phyloP scores from a whole-genome alignment of 768 basidiomycete species.

The Amanita rubescens region DNA sequence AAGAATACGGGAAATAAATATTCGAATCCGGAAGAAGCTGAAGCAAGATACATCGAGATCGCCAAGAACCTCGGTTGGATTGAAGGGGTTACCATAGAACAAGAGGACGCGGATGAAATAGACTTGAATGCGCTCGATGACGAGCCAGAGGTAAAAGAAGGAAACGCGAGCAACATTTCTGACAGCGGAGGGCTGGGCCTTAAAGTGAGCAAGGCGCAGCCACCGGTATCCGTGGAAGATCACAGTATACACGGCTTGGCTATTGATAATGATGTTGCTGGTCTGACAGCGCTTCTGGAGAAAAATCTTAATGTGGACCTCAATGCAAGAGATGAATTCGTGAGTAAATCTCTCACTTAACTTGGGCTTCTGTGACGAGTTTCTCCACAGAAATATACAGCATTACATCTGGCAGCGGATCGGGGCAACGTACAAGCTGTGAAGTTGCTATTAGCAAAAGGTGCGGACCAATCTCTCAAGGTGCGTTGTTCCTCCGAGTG shows the following conservation, averaged over 20 bases:
- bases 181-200: conserved; percentile 46
- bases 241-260: conserved; percentile 54
- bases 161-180: conserved; percentile 13
- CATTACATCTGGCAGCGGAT: conserved; percentile 83
- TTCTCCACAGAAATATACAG: conserved; percentile 70
- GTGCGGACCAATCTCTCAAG: conserved; percentile 59
- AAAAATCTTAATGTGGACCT: conserved; percentile 38
- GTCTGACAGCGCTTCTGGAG: conserved; percentile 37
- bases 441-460: conserved; percentile 48
- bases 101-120: conserved; percentile 20
- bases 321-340: conserved; percentile 65
- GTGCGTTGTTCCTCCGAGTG: conserved; percentile 27
- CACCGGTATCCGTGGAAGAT: conserved; percentile 27
- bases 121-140: conserved; percentile 44
- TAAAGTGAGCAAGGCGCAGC: conserved; percentile 53
- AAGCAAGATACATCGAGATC: conserved; percentile 60
- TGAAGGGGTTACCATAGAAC: conserved; percentile 18
- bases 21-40: conserved; percentile 37
- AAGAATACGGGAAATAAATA: conserved; percentile 42
- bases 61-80: conserved; percentile 67
- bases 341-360: conserved; percentile 26
- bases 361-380: neutral
- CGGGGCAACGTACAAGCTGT: conserved; percentile 60
- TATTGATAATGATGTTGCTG: conserved; percentile 44
- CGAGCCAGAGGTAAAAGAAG: conserved; percentile 8